Conservation (phyloP, 495 filamentous ascomycete genomes). For the Lepraria neglecta region DNA sequence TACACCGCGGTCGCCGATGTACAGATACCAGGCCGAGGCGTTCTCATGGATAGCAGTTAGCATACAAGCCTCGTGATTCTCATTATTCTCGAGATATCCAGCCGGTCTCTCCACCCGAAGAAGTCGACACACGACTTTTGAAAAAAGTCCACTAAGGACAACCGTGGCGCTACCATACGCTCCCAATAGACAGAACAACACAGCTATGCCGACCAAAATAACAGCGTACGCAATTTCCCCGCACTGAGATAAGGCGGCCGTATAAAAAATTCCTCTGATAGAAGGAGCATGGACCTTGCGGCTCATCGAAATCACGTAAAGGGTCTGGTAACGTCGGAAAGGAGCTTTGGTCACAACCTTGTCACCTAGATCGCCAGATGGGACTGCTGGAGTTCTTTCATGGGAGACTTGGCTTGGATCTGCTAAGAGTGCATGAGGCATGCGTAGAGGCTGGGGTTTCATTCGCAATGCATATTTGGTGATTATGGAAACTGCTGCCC, state of each 20-base stretch:
- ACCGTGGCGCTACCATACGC: constrained; percentile 20
- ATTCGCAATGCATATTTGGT: constrained; percentile 14
- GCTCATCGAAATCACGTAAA: constrained; percentile 16
- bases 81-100: constrained; percentile 18
- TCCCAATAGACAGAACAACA: constrained; percentile 13
- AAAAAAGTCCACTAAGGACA: constrained; percentile 11
- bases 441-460: neutral
- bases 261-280: neutral
- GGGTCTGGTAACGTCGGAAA: constrained; percentile 14
- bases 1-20: constrained; percentile 25
- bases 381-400: too few relatives aligned
- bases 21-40: constrained; percentile 23
- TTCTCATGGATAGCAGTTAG: constrained; percentile 21
- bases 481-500: constrained; percentile 21
- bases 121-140: constrained; percentile 2
- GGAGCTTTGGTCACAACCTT: neutral
- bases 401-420: neutral
- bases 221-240: constrained; percentile 2
- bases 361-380: neutral
- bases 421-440: constrained; percentile 3
- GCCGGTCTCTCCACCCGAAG: neutral
- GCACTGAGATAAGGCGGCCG: neutral
- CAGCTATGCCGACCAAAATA: neutral
- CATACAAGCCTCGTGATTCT: constrained; percentile 26
- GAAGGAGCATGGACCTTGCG: neutral